phyloP scores from a whole-genome alignment of 106 monocot species.

The Ottelia alismoides region DNA sequence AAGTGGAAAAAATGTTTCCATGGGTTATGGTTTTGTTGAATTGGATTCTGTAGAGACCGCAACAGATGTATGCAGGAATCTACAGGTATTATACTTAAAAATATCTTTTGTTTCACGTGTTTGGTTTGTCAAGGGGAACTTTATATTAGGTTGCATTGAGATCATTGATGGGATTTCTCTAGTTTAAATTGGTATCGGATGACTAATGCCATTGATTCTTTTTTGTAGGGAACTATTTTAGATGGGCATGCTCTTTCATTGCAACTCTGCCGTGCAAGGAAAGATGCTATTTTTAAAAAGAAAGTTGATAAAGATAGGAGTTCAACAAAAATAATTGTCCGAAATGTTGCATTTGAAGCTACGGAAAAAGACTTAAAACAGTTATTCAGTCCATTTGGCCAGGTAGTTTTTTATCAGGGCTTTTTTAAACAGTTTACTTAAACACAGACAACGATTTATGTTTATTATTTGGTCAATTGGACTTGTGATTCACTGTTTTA shows the following conservation, averaged over 20 bases:
- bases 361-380: conserved; percentile 82
- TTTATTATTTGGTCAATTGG: no score
- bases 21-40: conserved; percentile 95
- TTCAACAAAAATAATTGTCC: conserved; percentile 79
- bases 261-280: conserved; percentile 83
- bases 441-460: no score
- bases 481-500: no score
- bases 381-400: conserved; percentile 89
- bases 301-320: conserved; percentile 62
- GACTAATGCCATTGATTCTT: conserved; percentile 7
- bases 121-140: background rate
- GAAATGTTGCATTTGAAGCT: conserved; percentile 97
- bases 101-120: background rate
- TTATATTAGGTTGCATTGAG: background rate
- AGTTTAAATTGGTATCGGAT: no score
- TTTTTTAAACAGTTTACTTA: no score
- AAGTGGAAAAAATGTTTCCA: conserved; percentile 86
- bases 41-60: conserved; percentile 88
- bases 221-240: conserved; percentile 67
- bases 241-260: conserved; percentile 94
- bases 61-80: conserved; percentile 49
- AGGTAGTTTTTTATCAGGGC: conserved; percentile 64
- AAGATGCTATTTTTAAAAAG: conserved; percentile 27
- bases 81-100: conserved; percentile 39
- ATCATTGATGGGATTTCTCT: background rate